These are phyloP conservation scores for Diaporthe citriasiana DNA, from an alignment of 2,329 filamentous ascomycete genomes.

Conservation along the genomic window DNA sequence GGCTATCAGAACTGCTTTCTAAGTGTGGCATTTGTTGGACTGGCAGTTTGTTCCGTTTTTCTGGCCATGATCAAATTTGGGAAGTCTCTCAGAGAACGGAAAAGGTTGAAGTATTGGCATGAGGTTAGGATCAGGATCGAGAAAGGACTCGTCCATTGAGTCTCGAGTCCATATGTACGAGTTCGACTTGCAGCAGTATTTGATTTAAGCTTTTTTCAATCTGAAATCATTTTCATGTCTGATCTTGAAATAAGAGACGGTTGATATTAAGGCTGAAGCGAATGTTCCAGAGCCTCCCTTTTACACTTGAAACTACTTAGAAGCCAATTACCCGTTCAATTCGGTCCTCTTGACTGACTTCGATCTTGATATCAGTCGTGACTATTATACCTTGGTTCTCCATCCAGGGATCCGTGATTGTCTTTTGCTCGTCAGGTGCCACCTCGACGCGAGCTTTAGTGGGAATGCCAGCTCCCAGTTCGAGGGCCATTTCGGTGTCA, in stretches of 20 bases:
- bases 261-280: not conserved
- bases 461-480: slow-evolving; percentile 25
- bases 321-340: slow-evolving; percentile 40
- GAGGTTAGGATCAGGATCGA: slow-evolving; percentile 49
- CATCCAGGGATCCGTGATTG: slow-evolving; percentile 12
- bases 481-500: slow-evolving; percentile 16
- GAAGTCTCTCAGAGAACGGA: slow-evolving; percentile 49
- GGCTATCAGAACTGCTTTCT: slow-evolving; percentile 42
- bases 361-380: slow-evolving; percentile 36
- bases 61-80: slow-evolving; percentile 51
- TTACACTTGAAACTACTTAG: not conserved
- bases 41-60: slow-evolving; percentile 50
- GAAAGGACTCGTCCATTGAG: slow-evolving; percentile 49
- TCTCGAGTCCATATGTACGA: too few species aligned
- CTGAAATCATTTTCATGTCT: not conserved
- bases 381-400: slow-evolving; percentile 35
- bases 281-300: not conserved
- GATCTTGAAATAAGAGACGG: not conserved
- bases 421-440: slow-evolving; percentile 1
- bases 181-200: too few species aligned
- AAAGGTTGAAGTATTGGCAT: slow-evolving; percentile 49
- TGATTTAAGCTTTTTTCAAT: not conserved
- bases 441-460: slow-evolving; percentile 4
- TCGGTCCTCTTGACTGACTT: slow-evolving; percentile 37
- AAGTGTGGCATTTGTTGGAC: slow-evolving; percentile 50